These are phyloP conservation scores for Spergularia bocconei DNA, from an alignment of 148 eudicot genomes.

Conservation along the genomic window DNA sequence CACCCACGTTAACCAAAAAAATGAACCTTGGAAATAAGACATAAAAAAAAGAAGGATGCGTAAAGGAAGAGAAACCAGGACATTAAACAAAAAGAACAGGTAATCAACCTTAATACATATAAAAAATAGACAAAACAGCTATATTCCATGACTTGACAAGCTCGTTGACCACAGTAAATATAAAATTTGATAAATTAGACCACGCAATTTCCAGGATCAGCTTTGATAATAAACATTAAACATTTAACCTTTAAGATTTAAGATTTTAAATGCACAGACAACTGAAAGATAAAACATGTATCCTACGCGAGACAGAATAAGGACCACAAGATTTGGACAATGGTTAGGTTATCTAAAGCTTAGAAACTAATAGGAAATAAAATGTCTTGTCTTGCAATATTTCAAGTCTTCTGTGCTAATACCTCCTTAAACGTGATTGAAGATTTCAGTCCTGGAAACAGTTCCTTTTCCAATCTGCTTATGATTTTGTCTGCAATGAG, in stretches of 20 bases:
- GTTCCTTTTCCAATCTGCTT: constrained; percentile 76
- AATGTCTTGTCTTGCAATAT: too few relatives aligned
- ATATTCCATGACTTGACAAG: too few relatives aligned
- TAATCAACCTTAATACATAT: background rate
- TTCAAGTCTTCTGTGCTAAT: constrained; percentile 2
- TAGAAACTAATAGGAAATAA: background rate
- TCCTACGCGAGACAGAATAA: background rate
- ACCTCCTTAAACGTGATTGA: constrained; percentile 87
- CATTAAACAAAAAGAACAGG: background rate
- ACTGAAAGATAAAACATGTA: background rate
- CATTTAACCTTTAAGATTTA: background rate
- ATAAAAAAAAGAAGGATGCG: background rate
- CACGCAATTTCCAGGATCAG: too few relatives aligned
- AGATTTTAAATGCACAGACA: background rate
- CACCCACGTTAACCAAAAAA: background rate
- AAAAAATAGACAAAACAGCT: background rate
- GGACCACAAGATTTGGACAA: background rate
- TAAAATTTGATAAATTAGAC: too few relatives aligned
- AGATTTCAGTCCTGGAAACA: constrained; percentile 89
- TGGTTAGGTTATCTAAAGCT: background rate
- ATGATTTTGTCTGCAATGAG: constrained; percentile 74
- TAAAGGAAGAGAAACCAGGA: background rate
- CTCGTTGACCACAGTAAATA: too few relatives aligned
- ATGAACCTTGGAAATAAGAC: background rate
- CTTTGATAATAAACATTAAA: too few relatives aligned